Evolutionary conservation across 1,284 basidiomycete species (phyloP).

Genomic region (Irpex sp.): DNA sequence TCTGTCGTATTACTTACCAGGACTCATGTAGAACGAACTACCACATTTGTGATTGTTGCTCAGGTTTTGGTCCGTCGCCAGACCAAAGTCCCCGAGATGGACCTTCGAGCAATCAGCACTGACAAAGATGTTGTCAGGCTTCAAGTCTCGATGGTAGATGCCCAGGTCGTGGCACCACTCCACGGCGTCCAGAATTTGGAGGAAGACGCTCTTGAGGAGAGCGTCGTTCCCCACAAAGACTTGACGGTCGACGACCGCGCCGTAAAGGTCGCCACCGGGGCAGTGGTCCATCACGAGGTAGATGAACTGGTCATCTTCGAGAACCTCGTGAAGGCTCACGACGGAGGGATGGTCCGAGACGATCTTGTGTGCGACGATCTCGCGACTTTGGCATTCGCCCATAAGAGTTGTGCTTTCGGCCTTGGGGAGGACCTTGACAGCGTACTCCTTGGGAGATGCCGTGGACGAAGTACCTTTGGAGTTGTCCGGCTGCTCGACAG

Average conservation of each 20-base stretch:
- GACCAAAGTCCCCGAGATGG: constrained; percentile 59
- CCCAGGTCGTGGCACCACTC: constrained; percentile 54
- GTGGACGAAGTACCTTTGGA: constrained; percentile 39
- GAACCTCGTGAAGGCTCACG: constrained; percentile 52
- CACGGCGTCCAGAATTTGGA: constrained; percentile 62
- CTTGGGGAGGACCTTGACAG: constrained; percentile 64
- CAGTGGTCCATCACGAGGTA: constrained; percentile 64
- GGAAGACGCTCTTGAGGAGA: constrained; percentile 47
- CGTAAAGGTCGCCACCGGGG: constrained; percentile 60
- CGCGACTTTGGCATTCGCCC: constrained; percentile 22
- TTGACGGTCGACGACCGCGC: constrained; percentile 49
- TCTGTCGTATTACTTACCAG: constrained; percentile 33
- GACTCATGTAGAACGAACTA: constrained; percentile 56
- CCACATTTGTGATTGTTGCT: constrained; percentile 47
- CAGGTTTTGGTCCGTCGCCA: constrained; percentile 51
- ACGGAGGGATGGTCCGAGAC: constrained; percentile 54
- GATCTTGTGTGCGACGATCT: constrained; percentile 42
- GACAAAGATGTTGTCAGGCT: constrained; percentile 71
- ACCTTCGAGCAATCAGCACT: constrained; percentile 35
- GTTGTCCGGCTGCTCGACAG: constrained; percentile 35
- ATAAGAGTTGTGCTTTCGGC: constrained; percentile 40
- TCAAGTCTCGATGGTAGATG: constrained; percentile 69
- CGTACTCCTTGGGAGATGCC: constrained; percentile 32
- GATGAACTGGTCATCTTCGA: constrained; percentile 51
- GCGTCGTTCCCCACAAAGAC: constrained; percentile 45